Percentiles rank a stretch among this genome's conserved stretches.
Evolutionary conservation across 345 rosid genomes (phyloP).

Genomic region (Salix udensis): DNA sequence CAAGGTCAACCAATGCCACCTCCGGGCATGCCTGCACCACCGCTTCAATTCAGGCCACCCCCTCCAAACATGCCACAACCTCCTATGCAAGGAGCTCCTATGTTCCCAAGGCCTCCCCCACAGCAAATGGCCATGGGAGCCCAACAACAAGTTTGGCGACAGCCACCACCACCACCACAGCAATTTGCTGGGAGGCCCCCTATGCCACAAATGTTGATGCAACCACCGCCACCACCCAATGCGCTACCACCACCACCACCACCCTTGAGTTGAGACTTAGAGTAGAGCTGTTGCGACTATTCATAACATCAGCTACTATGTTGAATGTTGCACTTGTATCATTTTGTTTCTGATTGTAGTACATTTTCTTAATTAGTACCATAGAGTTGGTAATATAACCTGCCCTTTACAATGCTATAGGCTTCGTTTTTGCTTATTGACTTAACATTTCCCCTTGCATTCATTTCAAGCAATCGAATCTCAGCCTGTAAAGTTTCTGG

Average conservation of each 20-base stretch:
- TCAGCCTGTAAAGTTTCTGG: not conserved
- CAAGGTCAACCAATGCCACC: constrained; percentile 50
- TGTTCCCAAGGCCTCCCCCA: constrained; percentile 56
- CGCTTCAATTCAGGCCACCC: constrained; percentile 67
- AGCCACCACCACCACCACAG: constrained; percentile 67
- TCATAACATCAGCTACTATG: not conserved
- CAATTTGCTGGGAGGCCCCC: constrained; percentile 47
- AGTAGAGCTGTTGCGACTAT: not conserved
- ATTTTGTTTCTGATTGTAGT: not conserved
- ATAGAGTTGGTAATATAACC: not conserved
- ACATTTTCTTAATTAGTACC: not conserved
- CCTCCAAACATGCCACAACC: constrained; percentile 70
- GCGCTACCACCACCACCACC: constrained; percentile 23
- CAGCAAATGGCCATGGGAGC: constrained; percentile 72
- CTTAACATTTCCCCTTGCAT: not conserved
- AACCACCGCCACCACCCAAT: constrained; percentile 46
- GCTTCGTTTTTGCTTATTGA: not conserved
- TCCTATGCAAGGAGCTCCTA: constrained; percentile 43
- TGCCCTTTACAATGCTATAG: not conserved
- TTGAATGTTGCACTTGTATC: not conserved
- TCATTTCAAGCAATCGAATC: not conserved
- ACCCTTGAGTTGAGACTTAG: constrained; percentile 10
- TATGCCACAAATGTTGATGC: constrained; percentile 69
- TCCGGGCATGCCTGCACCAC: constrained; percentile 54
- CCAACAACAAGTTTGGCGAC: constrained; percentile 49